Base-by-base conservation (phyloP, 805 yeast species). In the Maudiozyma turicensis region DNA sequence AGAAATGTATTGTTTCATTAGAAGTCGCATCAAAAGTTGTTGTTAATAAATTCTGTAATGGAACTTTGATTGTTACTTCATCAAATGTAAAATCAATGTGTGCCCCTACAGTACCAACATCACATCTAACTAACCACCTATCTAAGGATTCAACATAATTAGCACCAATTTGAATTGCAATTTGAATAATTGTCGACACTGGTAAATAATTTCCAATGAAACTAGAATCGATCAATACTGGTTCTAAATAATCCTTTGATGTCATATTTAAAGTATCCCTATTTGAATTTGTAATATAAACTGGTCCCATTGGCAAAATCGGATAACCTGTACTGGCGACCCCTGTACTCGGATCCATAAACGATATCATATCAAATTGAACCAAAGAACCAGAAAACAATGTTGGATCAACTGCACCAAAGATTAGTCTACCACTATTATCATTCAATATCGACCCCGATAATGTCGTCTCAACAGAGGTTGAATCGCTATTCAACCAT, bases 91-190 rank as follows among this genome's bases (percentile, higher is more conserved):
- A 75, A 44, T 74, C 71, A 8, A 85, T 48, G 0, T 73, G 65
- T 1, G 86, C 88, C 28, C 73, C 63, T 8, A 73, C 55, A 5
- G 64, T 56, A 1, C 71, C 73, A 13, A 82, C 66, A 10, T 74
- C 65, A 66, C 93, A 85, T 50, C 75, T 75, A 11, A 82, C 81
- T 13, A 82, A 56, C 91, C 91, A 85, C 14, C 73, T 57, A 28
- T 67, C 69, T 6, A 71, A 58, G 6, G 69, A 67, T 4, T 66
- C 61, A 3, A 76, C 72, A 59, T 77, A 85, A 53, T 72, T 76
- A 0, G 91, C 91, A 57, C 81, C 81, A 39, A 82, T 67, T 63
- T 85, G 90, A 29, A 84, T 71, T 0, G 90, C 87, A 32, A 85
- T 64, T 54, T 76, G 77, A 46, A 84, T 71, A 40, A 85, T 67